Percentiles rank a stretch among this genome's conserved stretches.
Conservation (phyloP, 2,329 filamentous ascomycete species). For the Alternaria arbusti region DNA sequence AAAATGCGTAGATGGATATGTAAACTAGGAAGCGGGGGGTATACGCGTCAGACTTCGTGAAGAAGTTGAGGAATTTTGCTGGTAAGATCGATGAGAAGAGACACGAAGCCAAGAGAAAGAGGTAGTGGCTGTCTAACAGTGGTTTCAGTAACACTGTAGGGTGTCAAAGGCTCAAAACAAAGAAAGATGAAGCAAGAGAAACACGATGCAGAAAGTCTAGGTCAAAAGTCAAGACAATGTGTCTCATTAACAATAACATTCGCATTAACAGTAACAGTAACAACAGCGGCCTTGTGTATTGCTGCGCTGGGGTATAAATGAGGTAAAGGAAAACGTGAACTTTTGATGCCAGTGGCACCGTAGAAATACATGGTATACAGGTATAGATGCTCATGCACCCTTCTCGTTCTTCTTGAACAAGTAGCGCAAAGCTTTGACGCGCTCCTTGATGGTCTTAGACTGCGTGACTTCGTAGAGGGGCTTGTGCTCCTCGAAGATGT, state of each 20-base stretch:
- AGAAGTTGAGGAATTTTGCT: not conserved
- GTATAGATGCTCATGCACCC: not conserved
- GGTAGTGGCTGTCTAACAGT: not conserved
- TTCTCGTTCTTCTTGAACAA: constrained; percentile 24
- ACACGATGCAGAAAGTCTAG: not conserved
- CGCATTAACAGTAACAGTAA: not conserved
- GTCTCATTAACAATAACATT: not conserved
- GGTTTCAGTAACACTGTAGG: not conserved
- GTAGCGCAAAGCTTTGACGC: constrained; percentile 34
- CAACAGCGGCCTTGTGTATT: not conserved
- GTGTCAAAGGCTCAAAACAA: not conserved
- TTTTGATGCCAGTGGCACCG: not conserved
- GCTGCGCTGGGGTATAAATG: not conserved
- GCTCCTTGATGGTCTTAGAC: constrained; percentile 41
- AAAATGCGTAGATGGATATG: not conserved
- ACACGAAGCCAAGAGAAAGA: not conserved
- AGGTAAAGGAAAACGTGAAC: not conserved
- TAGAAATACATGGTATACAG: not conserved
- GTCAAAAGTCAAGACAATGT: not conserved
- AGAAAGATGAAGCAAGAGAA: not conserved
- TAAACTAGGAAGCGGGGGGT: not conserved
- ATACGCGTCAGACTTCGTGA: accelerated
- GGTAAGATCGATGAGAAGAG: not conserved
- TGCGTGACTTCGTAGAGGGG: constrained; percentile 46
- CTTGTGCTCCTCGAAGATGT: constrained; percentile 49